Percentiles rank a stretch among this genome's conserved stretches.
phyloP scores from a whole-genome alignment of 2,329 filamentous ascomycete species.

The Fusarium sp. region DNA sequence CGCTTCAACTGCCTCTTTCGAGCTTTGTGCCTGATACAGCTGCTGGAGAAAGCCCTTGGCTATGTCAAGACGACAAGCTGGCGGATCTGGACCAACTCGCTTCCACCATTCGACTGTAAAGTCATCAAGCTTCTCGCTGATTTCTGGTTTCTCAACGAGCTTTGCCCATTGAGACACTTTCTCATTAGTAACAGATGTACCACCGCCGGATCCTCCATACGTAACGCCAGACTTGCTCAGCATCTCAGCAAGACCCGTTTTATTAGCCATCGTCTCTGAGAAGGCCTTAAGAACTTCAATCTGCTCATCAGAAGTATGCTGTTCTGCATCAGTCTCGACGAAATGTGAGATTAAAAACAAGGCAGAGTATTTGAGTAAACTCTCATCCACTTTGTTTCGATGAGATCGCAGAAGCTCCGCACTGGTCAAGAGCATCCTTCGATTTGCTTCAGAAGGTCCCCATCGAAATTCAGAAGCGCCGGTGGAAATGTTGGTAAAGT shows the following conservation, averaged over 20 bases:
- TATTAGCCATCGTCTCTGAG: conserved; percentile 29
- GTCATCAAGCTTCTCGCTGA: not conserved
- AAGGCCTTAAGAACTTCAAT: conserved; percentile 42
- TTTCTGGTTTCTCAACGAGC: rapidly evolving
- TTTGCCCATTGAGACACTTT: not conserved
- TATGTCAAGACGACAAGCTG: not conserved
- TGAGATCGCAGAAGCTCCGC: conserved; percentile 19
- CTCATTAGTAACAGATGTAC: not conserved
- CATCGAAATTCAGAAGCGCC: conserved; percentile 6
- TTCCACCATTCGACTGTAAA: conserved; percentile 5
- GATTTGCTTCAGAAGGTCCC: conserved; percentile 39
- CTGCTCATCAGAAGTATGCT: conserved; percentile 29
- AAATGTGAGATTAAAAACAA: conserved; percentile 27
- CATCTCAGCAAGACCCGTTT: conserved; percentile 23
- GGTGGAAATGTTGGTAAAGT: conserved; percentile 34
- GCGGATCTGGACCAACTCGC: not conserved
- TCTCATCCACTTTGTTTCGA: not conserved
- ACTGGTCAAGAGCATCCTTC: conserved; percentile 41
- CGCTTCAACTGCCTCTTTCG: not conserved
- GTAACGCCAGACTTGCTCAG: conserved; percentile 10
- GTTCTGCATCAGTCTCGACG: conserved; percentile 9
- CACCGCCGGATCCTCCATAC: not conserved
- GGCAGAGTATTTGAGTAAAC: not conserved
- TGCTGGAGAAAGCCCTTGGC: conserved; percentile 1
- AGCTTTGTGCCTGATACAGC: not conserved